Conservation (phyloP, 305 asterid species). For the Lippia alba region DNA sequence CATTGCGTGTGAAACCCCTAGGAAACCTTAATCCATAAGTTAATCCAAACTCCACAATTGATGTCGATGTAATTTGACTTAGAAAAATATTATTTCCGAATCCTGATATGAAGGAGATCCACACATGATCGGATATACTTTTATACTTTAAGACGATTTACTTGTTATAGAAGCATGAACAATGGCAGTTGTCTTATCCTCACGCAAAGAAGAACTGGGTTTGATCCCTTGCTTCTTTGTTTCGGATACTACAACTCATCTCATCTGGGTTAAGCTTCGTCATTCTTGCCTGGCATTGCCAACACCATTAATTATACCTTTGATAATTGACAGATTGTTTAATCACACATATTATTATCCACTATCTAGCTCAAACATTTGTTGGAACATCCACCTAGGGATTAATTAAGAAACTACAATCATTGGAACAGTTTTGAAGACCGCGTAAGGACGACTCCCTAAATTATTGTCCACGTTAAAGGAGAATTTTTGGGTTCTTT, state of each 20-base stretch:
- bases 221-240: conserved; percentile 14
- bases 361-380: conserved; percentile 10
- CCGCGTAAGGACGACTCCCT: conserved; percentile 46
- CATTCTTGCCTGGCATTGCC: conserved; percentile 41
- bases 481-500: too few species aligned
- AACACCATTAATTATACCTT: conserved; percentile 10
- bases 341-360: conserved; percentile 16
- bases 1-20: too few species aligned
- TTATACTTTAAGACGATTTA: background rate
- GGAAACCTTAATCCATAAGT: too few species aligned
- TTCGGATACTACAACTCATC: conserved; percentile 5
- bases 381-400: background rate
- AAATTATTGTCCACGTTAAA: conserved; percentile 23
- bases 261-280: conserved; percentile 21
- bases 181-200: background rate
- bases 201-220: background rate
- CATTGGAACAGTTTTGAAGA: conserved; percentile 22
- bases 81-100: too few species aligned
- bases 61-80: too few species aligned
- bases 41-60: too few species aligned
- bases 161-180: conserved; percentile 28
- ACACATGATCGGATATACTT: background rate
- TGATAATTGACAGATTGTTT: conserved; percentile 28
- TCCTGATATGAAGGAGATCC: too few species aligned
- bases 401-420: background rate